Base-by-base conservation (phyloP, 2,329 filamentous ascomycete genomes). In the Pseudofabraea citricarpa region DNA sequence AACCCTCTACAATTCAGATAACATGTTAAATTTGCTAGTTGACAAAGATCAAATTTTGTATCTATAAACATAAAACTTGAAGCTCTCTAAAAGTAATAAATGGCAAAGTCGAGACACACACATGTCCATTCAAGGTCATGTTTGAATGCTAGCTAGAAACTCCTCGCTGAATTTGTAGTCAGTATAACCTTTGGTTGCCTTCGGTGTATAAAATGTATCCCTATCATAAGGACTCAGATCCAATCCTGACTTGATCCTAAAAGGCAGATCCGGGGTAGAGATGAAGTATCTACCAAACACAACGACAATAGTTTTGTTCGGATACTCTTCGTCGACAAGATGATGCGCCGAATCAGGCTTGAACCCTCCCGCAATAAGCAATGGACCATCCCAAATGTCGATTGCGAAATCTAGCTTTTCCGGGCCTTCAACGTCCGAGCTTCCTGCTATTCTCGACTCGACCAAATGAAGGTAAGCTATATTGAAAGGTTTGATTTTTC, bases 391-490 rank as follows among this genome's bases (percentile, higher is more conserved):
- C 48, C 50, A 48, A 10, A 45, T 31, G 6, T 42, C 20, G 36
- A 33, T 37, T 33, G 35, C 36, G 44, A 48, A 50, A 19, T 52
- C 47, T 22, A 50, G 35, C 18, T 23, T 15, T 10, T 50, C 43
- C 12, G 13, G 78, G 31, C 71, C 72, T 45, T 83, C 75, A 61
- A 77, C 82, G 0, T 64, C 64, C 40, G 69, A 73, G 65, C 9
- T 13, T 13, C 41, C 48, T 18, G 75, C 71, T 49, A 65, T 74
- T 8, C 74, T 63, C 49, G 74, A 71, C 54, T 78, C 75, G 32
- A 78, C 64, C 22, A 79, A 70, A 58, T 70, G 73, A 15, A 79
- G 66, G 43, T 78, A 79, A 1, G 72, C 72, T n/a, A 77, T 54
- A 5, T 56, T 48, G 13, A 61, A 50, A 10, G 56, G 40, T n/a